A percentile compares a stretch with the other conserved stretches of the same genome.
These are phyloP conservation scores for Scedosporium apiospermum DNA, from an alignment of 2,329 filamentous ascomycete species.

Conservation along the genomic window DNA sequence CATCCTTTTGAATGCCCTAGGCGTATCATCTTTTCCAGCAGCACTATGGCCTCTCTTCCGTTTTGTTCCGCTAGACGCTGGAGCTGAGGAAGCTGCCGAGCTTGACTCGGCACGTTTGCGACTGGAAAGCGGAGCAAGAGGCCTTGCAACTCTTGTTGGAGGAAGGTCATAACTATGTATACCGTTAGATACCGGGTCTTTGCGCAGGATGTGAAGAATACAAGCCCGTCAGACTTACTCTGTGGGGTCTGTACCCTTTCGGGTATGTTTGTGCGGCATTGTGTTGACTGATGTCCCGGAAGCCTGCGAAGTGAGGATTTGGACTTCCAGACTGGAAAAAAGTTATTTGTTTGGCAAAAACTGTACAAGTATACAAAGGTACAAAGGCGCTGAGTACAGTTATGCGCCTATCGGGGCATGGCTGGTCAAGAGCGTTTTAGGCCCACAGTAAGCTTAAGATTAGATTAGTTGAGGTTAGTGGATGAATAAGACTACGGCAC, in stretches of 20 bases:
- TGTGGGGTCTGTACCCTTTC: conserved; percentile 45
- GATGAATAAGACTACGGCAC: background rate
- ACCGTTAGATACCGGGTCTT: background rate
- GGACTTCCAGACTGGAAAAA: no score
- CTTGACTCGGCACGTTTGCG: conserved; percentile 1
- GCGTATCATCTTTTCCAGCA: conserved; percentile 62
- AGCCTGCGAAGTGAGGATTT: no score
- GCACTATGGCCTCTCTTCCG: conserved; percentile 17
- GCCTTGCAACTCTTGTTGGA: conserved; percentile 36
- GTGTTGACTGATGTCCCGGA: conserved; percentile 9
- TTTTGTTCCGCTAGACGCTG: conserved; percentile 1
- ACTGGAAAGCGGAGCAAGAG: conserved; percentile 35
- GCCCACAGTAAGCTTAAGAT: background rate
- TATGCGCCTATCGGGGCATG: no score
- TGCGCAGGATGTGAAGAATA: background rate
- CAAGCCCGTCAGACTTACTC: conserved; percentile 30
- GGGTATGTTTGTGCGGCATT: conserved; percentile 86
- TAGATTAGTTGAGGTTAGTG: background rate
- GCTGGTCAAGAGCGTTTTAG: background rate
- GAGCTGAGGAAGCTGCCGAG: background rate
- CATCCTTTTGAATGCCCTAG: conserved; percentile 75
- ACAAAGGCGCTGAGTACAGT: no score
- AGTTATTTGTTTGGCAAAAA: no score
- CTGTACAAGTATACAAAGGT: no score
- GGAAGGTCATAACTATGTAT: conserved; percentile 38